phyloP scores from a whole-genome alignment of 345 rosid genomes.

The Pugionium dolabratum region DNA sequence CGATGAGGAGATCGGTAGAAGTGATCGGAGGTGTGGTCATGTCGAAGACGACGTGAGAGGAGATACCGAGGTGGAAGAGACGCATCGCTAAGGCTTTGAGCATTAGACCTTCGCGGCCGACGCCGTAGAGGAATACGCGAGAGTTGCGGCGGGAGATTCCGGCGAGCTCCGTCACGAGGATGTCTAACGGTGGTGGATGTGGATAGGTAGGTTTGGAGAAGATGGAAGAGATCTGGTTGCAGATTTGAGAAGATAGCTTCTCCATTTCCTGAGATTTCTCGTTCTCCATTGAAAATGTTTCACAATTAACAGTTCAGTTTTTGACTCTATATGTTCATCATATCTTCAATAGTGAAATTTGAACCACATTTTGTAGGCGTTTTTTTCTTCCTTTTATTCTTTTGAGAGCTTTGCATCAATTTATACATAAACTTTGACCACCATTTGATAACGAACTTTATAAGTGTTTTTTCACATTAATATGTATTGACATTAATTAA shows the following conservation, averaged over 20 bases:
- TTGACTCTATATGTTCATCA: no score
- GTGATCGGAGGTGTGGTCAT: conserved; percentile 80
- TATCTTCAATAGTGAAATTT: not conserved
- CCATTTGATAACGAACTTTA: no score
- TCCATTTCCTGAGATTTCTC: conserved; percentile 30
- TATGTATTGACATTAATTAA: no score
- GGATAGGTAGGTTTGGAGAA: conserved; percentile 54
- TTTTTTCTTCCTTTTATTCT: no score
- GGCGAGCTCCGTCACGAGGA: conserved; percentile 54
- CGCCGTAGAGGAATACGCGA: conserved; percentile 75
- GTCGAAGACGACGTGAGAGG: conserved; percentile 76
- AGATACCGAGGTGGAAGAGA: conserved; percentile 73
- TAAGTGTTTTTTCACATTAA: no score
- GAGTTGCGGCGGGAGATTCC: conserved; percentile 49
- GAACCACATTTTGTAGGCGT: conserved; percentile 10
- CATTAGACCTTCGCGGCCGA: conserved; percentile 89
- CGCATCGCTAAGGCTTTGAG: conserved; percentile 86
- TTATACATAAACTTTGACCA: no score
- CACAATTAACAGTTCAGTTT: no score
- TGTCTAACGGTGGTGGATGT: conserved; percentile 54
- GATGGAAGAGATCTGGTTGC: conserved; percentile 63
- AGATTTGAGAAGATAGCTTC: conserved; percentile 57
- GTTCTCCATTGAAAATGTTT: conserved; percentile 29
- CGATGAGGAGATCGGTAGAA: conserved; percentile 63
- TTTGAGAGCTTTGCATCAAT: no score